These are phyloP conservation scores for Tephrocybe sp. DNA, from an alignment of 768 basidiomycete species.

Conservation along the genomic window DNA sequence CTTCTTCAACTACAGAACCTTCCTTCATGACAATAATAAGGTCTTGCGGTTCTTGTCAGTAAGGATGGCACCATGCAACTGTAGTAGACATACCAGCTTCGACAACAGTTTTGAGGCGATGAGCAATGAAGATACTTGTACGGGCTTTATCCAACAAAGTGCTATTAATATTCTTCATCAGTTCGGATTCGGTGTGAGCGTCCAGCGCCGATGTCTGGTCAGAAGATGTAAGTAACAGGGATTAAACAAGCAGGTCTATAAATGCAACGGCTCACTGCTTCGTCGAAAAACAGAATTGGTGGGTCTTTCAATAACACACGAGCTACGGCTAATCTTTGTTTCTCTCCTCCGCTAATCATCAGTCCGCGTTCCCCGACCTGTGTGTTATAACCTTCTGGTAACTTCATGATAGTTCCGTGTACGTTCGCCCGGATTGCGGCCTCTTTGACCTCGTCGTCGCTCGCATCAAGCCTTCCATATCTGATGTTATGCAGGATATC, in stretches of 20 bases:
- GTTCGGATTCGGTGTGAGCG: constrained; percentile 88
- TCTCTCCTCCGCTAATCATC: constrained; percentile 99
- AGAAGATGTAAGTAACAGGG: neutral
- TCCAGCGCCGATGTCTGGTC: constrained; percentile 93
- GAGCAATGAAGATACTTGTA: constrained; percentile 97
- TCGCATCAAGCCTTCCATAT: constrained; percentile 86
- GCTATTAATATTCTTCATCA: constrained; percentile 91
- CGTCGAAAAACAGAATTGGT: constrained; percentile 95
- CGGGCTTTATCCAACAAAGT: constrained; percentile 73
- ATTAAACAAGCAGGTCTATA: neutral
- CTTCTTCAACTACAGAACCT: constrained; percentile 89
- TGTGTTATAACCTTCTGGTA: constrained; percentile 87
- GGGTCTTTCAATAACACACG: constrained; percentile 92
- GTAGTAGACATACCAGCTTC: constrained; percentile 65
- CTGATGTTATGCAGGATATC: constrained; percentile 94
- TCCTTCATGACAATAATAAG: constrained; percentile 91
- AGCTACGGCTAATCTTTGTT: constrained; percentile 94
- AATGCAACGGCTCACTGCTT: constrained; percentile 70
- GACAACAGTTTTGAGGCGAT: constrained; percentile 83
- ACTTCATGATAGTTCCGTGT: constrained; percentile 68
- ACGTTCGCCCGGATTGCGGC: constrained; percentile 88
- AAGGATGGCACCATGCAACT: neutral
- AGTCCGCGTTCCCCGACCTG: constrained; percentile 94
- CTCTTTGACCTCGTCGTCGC: constrained; percentile 83
- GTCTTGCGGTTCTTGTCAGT: constrained; percentile 45